Percentiles rank a stretch among this genome's conserved stretches.
phyloP scores from a whole-genome alignment of 805 yeast genomes.

The Lipomyces starkeyi region DNA sequence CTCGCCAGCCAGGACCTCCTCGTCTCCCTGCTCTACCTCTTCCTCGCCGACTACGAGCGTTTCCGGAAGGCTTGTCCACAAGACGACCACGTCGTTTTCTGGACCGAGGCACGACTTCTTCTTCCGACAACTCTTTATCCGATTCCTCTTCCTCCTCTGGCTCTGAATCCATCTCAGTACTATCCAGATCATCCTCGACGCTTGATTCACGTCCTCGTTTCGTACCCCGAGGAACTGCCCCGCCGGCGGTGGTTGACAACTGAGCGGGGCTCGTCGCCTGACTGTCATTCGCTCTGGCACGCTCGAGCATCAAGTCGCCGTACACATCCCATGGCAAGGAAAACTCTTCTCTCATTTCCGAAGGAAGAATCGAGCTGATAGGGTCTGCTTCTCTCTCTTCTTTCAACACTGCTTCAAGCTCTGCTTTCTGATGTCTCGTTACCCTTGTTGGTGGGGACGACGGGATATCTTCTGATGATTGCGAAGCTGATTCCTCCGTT shows the following conservation, averaged over 20 bases:
- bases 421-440: constrained; percentile 5
- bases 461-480: constrained; percentile 10
- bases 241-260: constrained; percentile 20
- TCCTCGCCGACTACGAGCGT: constrained; percentile 11
- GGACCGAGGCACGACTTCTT: constrained; percentile 29
- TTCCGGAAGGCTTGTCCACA: not conserved
- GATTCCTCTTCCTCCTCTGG: constrained; percentile 22
- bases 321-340: constrained; percentile 54
- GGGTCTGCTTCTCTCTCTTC: constrained; percentile 17
- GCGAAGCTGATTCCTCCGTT: constrained; percentile 24
- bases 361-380: constrained; percentile 14
- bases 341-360: constrained; percentile 44
- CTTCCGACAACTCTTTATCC: constrained; percentile 33
- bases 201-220: constrained; percentile 28
- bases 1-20: not conserved
- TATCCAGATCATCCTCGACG: constrained; percentile 22
- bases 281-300: constrained; percentile 45
- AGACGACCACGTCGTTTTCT: constrained; percentile 20
- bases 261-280: constrained; percentile 38
- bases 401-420: constrained; percentile 31
- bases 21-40: constrained; percentile 20
- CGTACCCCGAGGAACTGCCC: constrained; percentile 13
- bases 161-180: constrained; percentile 16
- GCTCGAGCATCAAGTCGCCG: constrained; percentile 52
- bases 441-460: constrained; percentile 12